Evolutionary conservation across 2,329 filamentous ascomycete genomes (phyloP).

Genomic region (Neonectria neomacrospora): DNA sequence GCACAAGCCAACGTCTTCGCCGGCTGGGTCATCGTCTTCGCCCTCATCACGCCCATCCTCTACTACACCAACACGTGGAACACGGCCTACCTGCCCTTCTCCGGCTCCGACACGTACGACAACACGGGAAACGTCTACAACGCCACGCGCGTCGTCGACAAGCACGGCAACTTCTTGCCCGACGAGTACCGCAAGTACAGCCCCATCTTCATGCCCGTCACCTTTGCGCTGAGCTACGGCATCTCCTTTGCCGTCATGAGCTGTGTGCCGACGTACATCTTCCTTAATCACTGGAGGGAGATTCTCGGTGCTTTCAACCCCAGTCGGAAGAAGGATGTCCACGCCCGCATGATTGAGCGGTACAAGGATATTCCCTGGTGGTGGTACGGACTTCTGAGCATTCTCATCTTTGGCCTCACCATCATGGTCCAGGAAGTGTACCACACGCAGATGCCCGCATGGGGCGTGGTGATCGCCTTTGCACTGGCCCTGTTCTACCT

Average conservation of each 20-base stretch:
- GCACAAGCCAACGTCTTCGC: conserved; percentile 31
- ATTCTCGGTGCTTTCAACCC: conserved; percentile 23
- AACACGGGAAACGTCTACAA: conserved; percentile 29
- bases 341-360: conserved; percentile 49
- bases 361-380: conserved; percentile 49
- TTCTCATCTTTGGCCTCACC: conserved; percentile 46
- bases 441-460: conserved; percentile 40
- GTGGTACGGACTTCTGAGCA: conserved; percentile 50
- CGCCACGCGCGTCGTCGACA: conserved; percentile 26
- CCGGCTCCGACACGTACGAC: conserved; percentile 28
- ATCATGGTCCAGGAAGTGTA: conserved; percentile 44
- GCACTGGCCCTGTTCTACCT: conserved; percentile 35
- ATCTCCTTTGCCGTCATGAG: conserved; percentile 32
- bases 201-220: conserved; percentile 30
- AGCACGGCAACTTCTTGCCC: conserved; percentile 23
- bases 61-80: conserved; percentile 61
- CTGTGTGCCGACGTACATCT: conserved; percentile 28
- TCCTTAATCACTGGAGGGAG: conserved; percentile 27
- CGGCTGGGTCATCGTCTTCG: conserved; percentile 26
- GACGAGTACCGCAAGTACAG: conserved; percentile 28
- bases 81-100: conserved; percentile 47
- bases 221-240: conserved; percentile 22
- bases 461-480: conserved; percentile 42
- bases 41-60: conserved; percentile 26
- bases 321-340: conserved; percentile 47